A percentile compares a stretch with the other conserved stretches of the same genome.
These are phyloP conservation scores for Urochloa ruziziensis DNA, from an alignment of 176 grass and related monocot species.

Conservation along the genomic window DNA sequence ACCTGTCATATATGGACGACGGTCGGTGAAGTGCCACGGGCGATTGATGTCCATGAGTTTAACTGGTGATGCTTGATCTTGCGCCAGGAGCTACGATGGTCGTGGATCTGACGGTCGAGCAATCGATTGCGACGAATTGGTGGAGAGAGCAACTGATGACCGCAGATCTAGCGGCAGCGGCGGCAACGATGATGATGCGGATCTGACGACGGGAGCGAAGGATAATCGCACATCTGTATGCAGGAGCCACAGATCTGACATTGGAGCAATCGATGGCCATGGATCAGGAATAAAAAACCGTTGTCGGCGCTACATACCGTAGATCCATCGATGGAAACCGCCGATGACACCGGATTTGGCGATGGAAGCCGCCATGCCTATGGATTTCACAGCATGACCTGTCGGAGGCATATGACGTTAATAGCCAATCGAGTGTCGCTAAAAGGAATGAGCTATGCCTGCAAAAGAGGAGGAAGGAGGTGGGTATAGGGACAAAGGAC, in stretches of 20 bases:
- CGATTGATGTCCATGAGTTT: neutral
- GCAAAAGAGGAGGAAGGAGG: neutral
- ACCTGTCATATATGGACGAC: neutral
- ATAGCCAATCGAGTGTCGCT: too few species aligned
- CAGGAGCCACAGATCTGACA: neutral
- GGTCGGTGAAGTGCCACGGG: neutral
- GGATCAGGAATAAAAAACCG: too few species aligned
- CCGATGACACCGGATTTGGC: neutral
- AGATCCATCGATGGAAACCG: neutral
- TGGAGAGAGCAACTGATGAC: neutral
- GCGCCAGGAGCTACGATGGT: too few species aligned
- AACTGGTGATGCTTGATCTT: neutral
- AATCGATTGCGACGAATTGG: neutral
- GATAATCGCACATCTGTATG: neutral
- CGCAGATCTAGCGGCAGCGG: too few species aligned
- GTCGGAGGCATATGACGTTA: neutral
- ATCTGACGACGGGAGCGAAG: neutral
- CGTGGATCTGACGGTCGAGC: too few species aligned
- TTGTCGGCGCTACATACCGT: neutral
- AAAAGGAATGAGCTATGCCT: too few species aligned
- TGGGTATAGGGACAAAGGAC: neutral
- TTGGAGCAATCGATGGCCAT: too few species aligned
- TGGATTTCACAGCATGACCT: neutral
- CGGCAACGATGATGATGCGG: neutral
- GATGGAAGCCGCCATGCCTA: too few species aligned